Conservation (phyloP, 1,139 yeast genomes). For the Hyphopichia burtonii region DNA sequence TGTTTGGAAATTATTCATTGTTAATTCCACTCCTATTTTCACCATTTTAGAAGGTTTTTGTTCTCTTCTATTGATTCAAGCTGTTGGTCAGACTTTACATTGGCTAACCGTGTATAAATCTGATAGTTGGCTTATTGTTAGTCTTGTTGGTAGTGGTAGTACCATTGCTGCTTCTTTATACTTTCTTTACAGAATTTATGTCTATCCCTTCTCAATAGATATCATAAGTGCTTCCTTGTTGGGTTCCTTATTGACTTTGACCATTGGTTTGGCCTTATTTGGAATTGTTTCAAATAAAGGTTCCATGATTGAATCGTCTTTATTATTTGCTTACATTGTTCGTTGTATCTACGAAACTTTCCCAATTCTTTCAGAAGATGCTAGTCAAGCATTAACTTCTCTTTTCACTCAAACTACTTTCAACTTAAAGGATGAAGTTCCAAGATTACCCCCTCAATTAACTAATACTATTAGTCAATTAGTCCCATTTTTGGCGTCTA, state of each 20-base stretch:
- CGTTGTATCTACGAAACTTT: constrained; percentile 89
- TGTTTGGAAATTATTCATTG: constrained; percentile 65
- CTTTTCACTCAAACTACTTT: constrained; percentile 39
- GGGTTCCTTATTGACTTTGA: constrained; percentile 79
- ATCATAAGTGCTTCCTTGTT: constrained; percentile 76
- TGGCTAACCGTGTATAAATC: constrained; percentile 70
- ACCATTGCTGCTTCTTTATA: constrained; percentile 74
- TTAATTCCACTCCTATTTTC: constrained; percentile 84
- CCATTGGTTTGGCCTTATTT: constrained; percentile 71
- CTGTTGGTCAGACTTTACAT: constrained; percentile 78
- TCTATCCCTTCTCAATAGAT: constrained; percentile 69
- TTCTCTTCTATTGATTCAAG: constrained; percentile 83
- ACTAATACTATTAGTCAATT: constrained; percentile 39
- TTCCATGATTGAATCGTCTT: constrained; percentile 82
- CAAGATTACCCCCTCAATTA: constrained; percentile 40
- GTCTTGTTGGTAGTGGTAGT: constrained; percentile 71
- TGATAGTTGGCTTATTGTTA: constrained; percentile 78
- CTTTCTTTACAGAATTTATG: constrained; percentile 80
- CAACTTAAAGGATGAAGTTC: constrained; percentile 38
- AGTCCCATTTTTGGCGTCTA: constrained; percentile 49
- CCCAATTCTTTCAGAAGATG: constrained; percentile 69
- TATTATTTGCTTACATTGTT: constrained; percentile 85
- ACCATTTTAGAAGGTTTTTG: constrained; percentile 92
- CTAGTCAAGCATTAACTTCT: constrained; percentile 36
- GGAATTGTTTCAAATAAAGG: constrained; percentile 86